Evolutionary conservation across 2,329 filamentous ascomycete species (phyloP), one percentile per base, ranked within the genome.

Genomic region (Colletotrichum cereale): DNA sequence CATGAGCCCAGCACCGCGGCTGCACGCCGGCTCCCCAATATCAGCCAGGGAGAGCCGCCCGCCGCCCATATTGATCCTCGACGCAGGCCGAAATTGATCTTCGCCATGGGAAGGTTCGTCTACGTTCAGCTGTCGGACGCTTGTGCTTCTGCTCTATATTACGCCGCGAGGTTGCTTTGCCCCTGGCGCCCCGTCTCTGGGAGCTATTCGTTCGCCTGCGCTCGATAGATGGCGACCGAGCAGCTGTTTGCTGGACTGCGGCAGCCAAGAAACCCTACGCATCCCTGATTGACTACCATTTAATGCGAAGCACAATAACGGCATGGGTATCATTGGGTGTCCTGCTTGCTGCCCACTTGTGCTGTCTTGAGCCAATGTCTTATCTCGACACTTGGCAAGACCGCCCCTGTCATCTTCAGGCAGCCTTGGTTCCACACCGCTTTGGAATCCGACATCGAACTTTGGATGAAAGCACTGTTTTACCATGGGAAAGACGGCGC

Each of bases 1-100:
- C 56, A 60, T 12, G 56, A 42, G 56, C 56, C 56, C 26, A 21
- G 38, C 56, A 60, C n/a, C 26, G 38, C 40, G 56, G 40, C 29
- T 44, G 38, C 56, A 42, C 24, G 26, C 38, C 38, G 5, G 10
- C 38, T 31, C 18, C n/a, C 21, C 31, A n/a, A 50, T 34, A 7
- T 24, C 31, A 50, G 31, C 29, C 36, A 48, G 42, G 31, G 58
- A 47, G 58, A 38, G n/a, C 6, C 24, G 12, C 12, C 24, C 10
- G 24, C 47, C 6, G 12, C 12, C 24, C 16, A 3, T 50, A 29
- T 8, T 10, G n/a, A 18, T 52, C 3, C 24, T 52, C 10, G 12
- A 52, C 48, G 16, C 26, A 50, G n/a, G 4, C 14, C n/a, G n/a
- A 1, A 40, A 26, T 56, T 26, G 11, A 18, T 26, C 40, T 24